These are phyloP conservation scores for Adenanthera pavonina DNA, from an alignment of 306 rosid genomes.

Conservation along the genomic window DNA sequence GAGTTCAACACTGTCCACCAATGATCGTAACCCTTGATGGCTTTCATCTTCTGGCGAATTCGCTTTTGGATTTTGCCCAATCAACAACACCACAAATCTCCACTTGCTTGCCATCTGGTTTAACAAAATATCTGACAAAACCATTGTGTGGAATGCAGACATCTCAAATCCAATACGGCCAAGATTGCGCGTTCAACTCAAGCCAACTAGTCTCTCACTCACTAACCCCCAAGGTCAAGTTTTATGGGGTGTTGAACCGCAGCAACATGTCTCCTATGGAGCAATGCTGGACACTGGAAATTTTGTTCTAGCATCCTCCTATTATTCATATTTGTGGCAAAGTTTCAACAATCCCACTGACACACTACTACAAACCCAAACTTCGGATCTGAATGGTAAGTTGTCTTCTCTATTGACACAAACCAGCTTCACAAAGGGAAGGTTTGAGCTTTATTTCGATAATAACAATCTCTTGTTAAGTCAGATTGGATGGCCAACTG, in stretches of 20 bases:
- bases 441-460: conserved; percentile 46
- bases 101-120: conserved; percentile 62
- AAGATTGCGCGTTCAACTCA: conserved; percentile 45
- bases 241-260: conserved; percentile 36
- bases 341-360: conserved; percentile 67
- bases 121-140: conserved; percentile 43
- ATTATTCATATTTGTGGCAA: conserved; percentile 48
- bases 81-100: background rate
- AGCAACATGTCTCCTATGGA: conserved; percentile 34
- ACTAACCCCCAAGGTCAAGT: conserved; percentile 26
- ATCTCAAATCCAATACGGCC: conserved; percentile 27
- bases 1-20: conserved; percentile 20
- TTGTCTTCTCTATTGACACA: conserved; percentile 45
- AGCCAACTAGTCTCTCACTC: conserved; percentile 35
- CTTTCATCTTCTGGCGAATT: conserved; percentile 49
- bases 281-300: conserved; percentile 62
- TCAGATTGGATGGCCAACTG: conserved; percentile 47
- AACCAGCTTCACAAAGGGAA: conserved; percentile 55
- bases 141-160: conserved; percentile 54
- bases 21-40: conserved; percentile 28
- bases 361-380: conserved; percentile 61
- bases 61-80: conserved; percentile 58
- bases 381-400: background rate
- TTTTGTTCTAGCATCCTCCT: conserved; percentile 43
- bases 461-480: conserved; percentile 38